A percentile compares a stretch with the other conserved stretches of the same genome.
phyloP scores from a whole-genome alignment of 2,329 filamentous ascomycete genomes.

The Aspergillus jensenii region DNA sequence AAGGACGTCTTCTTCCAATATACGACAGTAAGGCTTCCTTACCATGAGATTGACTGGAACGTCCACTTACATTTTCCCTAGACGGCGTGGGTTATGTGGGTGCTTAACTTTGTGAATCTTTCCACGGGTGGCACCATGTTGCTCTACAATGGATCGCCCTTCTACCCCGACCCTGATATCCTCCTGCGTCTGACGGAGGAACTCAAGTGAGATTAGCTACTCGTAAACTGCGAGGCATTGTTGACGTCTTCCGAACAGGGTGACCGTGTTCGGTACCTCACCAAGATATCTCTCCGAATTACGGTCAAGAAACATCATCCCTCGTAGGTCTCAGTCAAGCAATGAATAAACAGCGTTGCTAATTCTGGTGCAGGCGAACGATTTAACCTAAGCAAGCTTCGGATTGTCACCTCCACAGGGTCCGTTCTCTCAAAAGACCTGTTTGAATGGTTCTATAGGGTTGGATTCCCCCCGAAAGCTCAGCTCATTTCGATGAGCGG shows the following conservation, averaged over 20 bases:
- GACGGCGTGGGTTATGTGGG: neutral
- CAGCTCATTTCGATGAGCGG: slow-evolving; percentile 13
- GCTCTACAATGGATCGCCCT: neutral
- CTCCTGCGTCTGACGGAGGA: neutral
- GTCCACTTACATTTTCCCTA: neutral
- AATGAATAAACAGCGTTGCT: neutral
- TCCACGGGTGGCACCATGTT: neutral
- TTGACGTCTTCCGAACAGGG: neutral
- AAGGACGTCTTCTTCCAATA: neutral
- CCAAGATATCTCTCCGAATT: neutral
- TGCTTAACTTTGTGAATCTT: neutral
- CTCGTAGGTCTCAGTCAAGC: neutral
- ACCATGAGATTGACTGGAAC: neutral
- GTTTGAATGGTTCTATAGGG: slow-evolving; percentile 14
- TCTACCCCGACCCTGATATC: neutral
- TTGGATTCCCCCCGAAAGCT: slow-evolving; percentile 20
- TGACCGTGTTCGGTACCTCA: neutral
- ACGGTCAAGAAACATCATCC: neutral
- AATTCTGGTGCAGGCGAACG: neutral
- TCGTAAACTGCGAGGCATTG: neutral
- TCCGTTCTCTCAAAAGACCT: neutral
- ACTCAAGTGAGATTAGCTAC: neutral
- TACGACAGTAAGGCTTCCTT: neutral
- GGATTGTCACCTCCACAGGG: neutral
- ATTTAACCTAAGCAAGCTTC: neutral